Percentiles rank a stretch among this genome's conserved stretches.
Conservation (phyloP, 2,329 filamentous ascomycete genomes). For the Colletotrichum truncatum region DNA sequence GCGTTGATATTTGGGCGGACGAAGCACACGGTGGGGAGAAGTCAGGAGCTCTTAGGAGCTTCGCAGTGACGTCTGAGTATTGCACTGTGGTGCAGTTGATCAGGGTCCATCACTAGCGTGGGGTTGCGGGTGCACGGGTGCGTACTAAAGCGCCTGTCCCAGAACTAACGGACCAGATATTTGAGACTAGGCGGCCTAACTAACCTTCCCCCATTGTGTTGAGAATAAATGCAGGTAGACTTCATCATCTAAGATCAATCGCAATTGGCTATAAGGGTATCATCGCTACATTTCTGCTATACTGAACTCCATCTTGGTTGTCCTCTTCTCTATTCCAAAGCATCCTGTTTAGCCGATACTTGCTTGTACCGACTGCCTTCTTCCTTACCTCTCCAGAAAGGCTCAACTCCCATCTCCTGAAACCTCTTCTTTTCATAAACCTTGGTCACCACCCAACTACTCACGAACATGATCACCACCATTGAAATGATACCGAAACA, state of each 20-base stretch:
- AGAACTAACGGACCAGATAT: background rate
- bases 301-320: background rate
- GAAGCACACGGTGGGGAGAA: background rate
- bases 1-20: background rate
- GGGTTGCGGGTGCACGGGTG: background rate
- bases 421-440: constrained; percentile 36
- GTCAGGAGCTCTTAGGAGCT: background rate
- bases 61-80: background rate
- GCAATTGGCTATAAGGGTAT: background rate
- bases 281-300: background rate
- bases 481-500: constrained; percentile 34
- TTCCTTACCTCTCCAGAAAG: constrained; percentile 20
- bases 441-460: constrained; percentile 29
- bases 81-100: background rate
- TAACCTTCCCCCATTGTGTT: too few relatives aligned
- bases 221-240: too few relatives aligned
- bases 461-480: constrained; percentile 30
- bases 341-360: background rate
- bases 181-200: background rate
- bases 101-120: background rate
- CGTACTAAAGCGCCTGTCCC: background rate
- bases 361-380: background rate
- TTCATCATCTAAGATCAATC: too few relatives aligned
- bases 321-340: background rate
- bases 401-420: constrained; percentile 29